These are phyloP conservation scores for Lipomyces yamadae DNA, from an alignment of 805 yeast species.

Conservation along the genomic window DNA sequence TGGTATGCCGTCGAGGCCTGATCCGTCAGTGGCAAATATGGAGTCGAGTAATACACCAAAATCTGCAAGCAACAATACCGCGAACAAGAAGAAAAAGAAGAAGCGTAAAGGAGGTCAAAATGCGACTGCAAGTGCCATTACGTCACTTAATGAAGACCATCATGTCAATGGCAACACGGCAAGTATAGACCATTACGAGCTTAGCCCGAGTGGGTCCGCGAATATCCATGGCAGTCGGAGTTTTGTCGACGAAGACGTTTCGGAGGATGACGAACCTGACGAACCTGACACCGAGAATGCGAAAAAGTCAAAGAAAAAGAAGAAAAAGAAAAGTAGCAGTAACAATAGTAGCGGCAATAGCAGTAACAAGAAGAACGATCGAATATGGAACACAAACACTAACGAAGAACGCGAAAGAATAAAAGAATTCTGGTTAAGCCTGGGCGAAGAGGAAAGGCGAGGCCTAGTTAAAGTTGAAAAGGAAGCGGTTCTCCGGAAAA, in stretches of 20 bases:
- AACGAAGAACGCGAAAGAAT: constrained; percentile 59
- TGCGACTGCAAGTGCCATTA: constrained; percentile 13
- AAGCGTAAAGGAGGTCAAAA: constrained; percentile 31
- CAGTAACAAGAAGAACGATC: constrained; percentile 36
- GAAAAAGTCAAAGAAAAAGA: constrained; percentile 30
- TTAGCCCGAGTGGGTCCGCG: constrained; percentile 4
- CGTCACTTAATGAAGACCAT: constrained; percentile 9
- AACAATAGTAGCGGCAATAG: not conserved
- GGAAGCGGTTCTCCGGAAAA: constrained; percentile 66
- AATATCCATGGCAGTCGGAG: constrained; percentile 8
- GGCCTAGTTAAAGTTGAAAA: constrained; percentile 69
- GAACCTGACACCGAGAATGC: constrained; percentile 3
- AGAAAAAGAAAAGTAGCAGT: constrained; percentile 25
- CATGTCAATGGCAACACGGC: not conserved
- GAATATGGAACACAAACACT: constrained; percentile 55
- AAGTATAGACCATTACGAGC: constrained; percentile 4
- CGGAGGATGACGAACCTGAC: constrained; percentile 19
- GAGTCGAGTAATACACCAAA: not conserved
- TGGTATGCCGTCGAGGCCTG: constrained; percentile 1
- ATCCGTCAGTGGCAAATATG: not conserved
- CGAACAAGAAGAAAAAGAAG: constrained; percentile 37
- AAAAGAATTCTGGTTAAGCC: constrained; percentile 67
- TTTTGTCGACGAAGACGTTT: constrained; percentile 8
- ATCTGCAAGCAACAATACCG: constrained; percentile 8
- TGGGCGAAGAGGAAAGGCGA: constrained; percentile 64